These are phyloP conservation scores for Arachis stenosperma DNA, from an alignment of 306 rosid genomes.

Conservation along the genomic window DNA sequence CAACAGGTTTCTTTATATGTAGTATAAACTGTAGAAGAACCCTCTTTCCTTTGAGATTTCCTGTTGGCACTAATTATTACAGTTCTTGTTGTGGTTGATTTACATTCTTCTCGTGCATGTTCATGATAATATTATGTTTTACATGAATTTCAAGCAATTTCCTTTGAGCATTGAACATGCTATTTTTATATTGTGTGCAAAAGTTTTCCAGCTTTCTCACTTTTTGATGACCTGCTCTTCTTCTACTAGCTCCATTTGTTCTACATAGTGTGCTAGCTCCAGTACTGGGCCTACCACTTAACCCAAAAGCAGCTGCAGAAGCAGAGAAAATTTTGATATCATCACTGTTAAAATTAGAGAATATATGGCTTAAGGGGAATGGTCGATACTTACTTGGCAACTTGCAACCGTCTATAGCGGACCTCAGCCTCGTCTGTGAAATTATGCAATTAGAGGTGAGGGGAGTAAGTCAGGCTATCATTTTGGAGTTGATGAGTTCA, in stretches of 20 bases:
- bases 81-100: slow-evolving; percentile 20
- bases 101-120: slow-evolving; percentile 10
- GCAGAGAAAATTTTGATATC: slow-evolving; percentile 65
- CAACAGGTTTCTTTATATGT: background rate
- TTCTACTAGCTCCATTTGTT: slow-evolving; percentile 58
- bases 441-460: slow-evolving; percentile 85
- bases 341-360: slow-evolving; percentile 74
- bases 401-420: slow-evolving; percentile 75
- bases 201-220: slow-evolving; percentile 18
- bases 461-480: background rate
- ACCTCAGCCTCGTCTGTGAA: slow-evolving; percentile 81
- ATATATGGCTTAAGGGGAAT: slow-evolving; percentile 72
- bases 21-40: background rate
- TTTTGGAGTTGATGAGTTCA: slow-evolving; percentile 13
- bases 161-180: slow-evolving; percentile 26
- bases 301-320: slow-evolving; percentile 70
- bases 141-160: slow-evolving; percentile 1
- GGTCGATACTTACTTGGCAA: slow-evolving; percentile 76
- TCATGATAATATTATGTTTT: slow-evolving; percentile 7
- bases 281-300: slow-evolving; percentile 53
- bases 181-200: slow-evolving; percentile 27
- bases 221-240: slow-evolving; percentile 37
- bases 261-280: slow-evolving; percentile 69
- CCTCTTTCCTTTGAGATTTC: slow-evolving; percentile 3
- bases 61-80: slow-evolving; percentile 11